Base-by-base conservation (phyloP, 805 yeast genomes). In the Candida vaughaniae region DNA sequence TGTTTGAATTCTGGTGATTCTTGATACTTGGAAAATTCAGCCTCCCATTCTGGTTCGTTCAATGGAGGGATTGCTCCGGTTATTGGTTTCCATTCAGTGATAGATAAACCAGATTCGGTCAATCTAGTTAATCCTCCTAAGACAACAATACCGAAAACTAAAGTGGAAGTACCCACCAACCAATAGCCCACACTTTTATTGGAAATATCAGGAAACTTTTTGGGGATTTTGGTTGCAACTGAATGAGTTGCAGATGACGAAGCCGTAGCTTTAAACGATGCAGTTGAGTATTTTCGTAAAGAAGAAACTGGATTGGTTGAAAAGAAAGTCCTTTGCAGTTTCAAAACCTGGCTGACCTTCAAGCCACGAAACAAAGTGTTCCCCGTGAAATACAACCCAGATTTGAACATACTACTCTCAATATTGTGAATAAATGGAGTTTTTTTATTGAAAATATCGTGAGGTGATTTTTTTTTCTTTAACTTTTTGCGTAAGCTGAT, bases 61-160 rank as follows among this genome's bases (percentile, higher is more conserved):
- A 85, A 55, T 0, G 99, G 99, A 2, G 99, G 99, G 10, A 93
- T 61, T 1, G 95, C 67, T 31, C 99, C 99, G 0, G 99, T 88
- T 18, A 93, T 89, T 1, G 99, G 99, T 58, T 82, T 87, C 99
- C 99, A 93, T 56, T 93, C 99, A 1, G 98, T 93, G 58, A 93
- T 93, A 32, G 95, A 85, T 31, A 93, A 69, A 0, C 99, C 99
- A 0, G 96, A 86, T 56, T 93, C 99, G 0, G 99, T 93, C 30
- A 93, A 71, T 52, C 99, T 76, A 0, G 99, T 93, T 31, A 93
- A 71, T 1, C 99, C 99, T 31, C 99, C 99, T 4, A 93, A 70
- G n/a, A 93, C 81, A 11, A 93, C 98, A 43, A 93, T 93, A 23
- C 95, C 96, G 60, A 93, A 93, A 1, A 93, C 96, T 11, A 93